phyloP scores from a whole-genome alignment of 371 early-diverging fungal genomes.

The Saksenaea vasiformis region DNA sequence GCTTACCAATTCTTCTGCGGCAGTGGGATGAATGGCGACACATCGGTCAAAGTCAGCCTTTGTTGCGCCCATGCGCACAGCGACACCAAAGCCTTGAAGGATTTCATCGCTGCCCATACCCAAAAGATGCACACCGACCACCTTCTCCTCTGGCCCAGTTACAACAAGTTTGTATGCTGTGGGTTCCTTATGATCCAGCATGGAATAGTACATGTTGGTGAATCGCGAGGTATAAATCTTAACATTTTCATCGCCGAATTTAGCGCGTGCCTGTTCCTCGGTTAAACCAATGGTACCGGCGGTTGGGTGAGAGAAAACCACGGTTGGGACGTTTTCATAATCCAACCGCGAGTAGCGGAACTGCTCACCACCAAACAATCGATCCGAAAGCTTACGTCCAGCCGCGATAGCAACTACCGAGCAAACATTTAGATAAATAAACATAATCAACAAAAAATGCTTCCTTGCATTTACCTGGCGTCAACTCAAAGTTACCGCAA shows the following conservation, averaged over 20 bases:
- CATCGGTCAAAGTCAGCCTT: conserved; percentile 93
- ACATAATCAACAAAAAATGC: not conserved
- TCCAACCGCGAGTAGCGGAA: conserved; percentile 77
- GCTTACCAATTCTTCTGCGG: conserved; percentile 86
- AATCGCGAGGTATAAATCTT: conserved; percentile 86
- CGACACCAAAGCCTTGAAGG: conserved; percentile 88
- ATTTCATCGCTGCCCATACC: conserved; percentile 94
- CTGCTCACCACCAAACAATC: conserved; percentile 82
- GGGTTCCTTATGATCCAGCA: conserved; percentile 86
- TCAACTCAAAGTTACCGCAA: conserved; percentile 87
- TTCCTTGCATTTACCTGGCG: conserved; percentile 67
- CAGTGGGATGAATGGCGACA: conserved; percentile 98
- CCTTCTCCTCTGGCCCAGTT: conserved; percentile 84
- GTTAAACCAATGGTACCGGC: conserved; percentile 89
- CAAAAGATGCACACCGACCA: conserved; percentile 95
- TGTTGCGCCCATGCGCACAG: conserved; percentile 91
- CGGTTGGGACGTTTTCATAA: conserved; percentile 91
- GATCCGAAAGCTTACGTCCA: conserved; percentile 88
- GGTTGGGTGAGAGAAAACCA: conserved; percentile 95
- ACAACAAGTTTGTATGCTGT: conserved; percentile 92
- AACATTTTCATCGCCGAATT: conserved; percentile 78
- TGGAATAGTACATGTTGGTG: conserved; percentile 89
- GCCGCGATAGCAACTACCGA: conserved; percentile 87
- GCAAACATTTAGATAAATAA: not conserved
- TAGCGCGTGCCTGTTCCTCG: conserved; percentile 77